A percentile compares a stretch with the other conserved stretches of the same genome.
Conservation (phyloP, 169 alveolate species). For the Eimeria tenella region DNA sequence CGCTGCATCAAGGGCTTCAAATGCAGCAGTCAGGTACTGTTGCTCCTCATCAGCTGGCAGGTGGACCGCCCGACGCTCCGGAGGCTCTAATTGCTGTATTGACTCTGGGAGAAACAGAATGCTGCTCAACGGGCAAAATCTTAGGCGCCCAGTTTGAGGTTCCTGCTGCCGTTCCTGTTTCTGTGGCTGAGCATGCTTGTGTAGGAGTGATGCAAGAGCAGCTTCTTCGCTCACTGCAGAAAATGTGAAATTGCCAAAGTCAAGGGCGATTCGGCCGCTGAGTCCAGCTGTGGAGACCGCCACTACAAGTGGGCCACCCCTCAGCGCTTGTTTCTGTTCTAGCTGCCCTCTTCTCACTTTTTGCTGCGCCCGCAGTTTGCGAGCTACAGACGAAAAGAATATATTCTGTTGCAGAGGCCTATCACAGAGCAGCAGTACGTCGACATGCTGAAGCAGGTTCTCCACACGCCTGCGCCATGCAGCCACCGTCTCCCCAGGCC, state of each 20-base stretch:
- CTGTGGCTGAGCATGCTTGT: conserved; percentile 50
- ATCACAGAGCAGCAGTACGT: conserved; percentile 72
- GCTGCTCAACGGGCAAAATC: conserved; percentile 29
- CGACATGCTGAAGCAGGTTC: conserved; percentile 45
- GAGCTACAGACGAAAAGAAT: conserved; percentile 24
- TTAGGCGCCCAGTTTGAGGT: not conserved
- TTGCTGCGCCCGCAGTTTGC: conserved; percentile 25
- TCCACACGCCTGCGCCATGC: conserved; percentile 49
- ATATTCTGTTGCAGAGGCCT: conserved; percentile 67
- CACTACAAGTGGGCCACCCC: conserved; percentile 60
- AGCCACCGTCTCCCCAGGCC: conserved; percentile 49
- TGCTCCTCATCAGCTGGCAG: conserved; percentile 3
- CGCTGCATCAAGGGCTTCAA: conserved; percentile 61
- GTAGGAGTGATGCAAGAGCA: conserved; percentile 68
- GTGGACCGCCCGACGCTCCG: not conserved
- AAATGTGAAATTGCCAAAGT: conserved; percentile 63
- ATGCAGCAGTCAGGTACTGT: conserved; percentile 60
- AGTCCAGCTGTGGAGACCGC: conserved; percentile 76
- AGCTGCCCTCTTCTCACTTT: not conserved
- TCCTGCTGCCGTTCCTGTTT: conserved; percentile 3
- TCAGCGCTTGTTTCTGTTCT: conserved; percentile 7
- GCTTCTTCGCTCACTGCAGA: conserved; percentile 25
- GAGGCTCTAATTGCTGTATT: not conserved
- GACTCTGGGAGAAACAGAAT: not conserved
- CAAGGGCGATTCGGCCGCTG: conserved; percentile 74